Evolutionary conservation across 2,329 filamentous ascomycete genomes (phyloP).

Genomic region (Aspergillus quadricinctus): DNA sequence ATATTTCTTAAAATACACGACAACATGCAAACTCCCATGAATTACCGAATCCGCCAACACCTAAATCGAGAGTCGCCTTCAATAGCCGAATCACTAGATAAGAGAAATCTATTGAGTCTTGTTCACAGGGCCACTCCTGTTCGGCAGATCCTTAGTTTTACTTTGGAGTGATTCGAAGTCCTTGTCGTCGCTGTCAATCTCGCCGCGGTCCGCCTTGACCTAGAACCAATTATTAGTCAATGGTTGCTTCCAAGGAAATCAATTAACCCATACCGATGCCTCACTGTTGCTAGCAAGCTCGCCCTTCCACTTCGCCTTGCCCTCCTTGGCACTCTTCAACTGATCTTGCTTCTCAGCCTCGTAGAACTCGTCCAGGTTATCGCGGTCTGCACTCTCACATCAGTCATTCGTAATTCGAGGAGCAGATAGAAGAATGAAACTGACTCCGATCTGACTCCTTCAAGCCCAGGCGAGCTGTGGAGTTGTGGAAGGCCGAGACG

Average conservation of each 20-base stretch:
- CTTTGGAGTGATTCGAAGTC: constrained; percentile 53
- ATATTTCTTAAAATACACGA: not conserved
- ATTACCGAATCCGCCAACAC: not conserved
- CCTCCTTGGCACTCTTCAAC: constrained; percentile 48
- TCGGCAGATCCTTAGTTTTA: constrained; percentile 49
- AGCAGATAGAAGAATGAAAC: constrained; percentile 3
- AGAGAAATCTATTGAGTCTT: constrained; percentile 12
- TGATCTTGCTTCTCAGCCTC: constrained; percentile 61
- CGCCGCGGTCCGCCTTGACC: constrained; percentile 59
- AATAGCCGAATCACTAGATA: not conserved
- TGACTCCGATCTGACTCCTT: constrained; percentile 36
- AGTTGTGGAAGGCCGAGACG: constrained; percentile 26
- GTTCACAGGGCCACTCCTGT: constrained; percentile 35
- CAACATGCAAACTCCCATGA: not conserved
- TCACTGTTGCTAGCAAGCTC: constrained; percentile 75
- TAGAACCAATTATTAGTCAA: constrained; percentile 14
- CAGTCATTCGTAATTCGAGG: not conserved
- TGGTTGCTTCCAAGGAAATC: not conserved
- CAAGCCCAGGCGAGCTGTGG: constrained; percentile 20
- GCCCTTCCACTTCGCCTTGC: constrained; percentile 70
- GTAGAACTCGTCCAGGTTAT: constrained; percentile 41
- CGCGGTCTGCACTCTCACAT: constrained; percentile 31
- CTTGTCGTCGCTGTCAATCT: constrained; percentile 37
- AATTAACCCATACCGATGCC: constrained; percentile 56
- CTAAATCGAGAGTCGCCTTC: not conserved